Evolutionary conservation across 345 rosid species (phyloP).

Genomic region (Raphanus sativus): DNA sequence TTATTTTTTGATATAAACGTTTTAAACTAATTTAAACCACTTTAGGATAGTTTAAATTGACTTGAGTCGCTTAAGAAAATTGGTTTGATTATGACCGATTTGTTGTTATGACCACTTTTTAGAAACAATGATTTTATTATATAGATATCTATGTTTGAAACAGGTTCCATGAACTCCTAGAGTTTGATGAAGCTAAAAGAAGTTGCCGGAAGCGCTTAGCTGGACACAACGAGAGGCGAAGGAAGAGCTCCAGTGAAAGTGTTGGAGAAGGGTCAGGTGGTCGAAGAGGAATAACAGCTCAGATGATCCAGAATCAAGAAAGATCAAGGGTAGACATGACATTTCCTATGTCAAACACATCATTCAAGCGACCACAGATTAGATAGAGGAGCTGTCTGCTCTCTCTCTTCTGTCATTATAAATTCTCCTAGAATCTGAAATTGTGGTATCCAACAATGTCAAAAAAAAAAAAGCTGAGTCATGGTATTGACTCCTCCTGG

Average conservation of each 20-base stretch:
- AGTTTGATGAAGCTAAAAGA: slow-evolving; percentile 2
- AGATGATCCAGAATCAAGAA: slow-evolving; percentile 26
- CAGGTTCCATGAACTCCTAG: background rate
- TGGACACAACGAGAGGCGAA: slow-evolving; percentile 4
- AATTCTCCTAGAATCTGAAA: background rate
- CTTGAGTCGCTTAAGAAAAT: too few relatives aligned
- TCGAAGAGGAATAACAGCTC: background rate
- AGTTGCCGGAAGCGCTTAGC: background rate
- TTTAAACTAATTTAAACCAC: too few relatives aligned
- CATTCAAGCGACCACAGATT: slow-evolving; percentile 40
- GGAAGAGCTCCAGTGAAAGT: slow-evolving; percentile 4
- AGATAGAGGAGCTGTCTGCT: slow-evolving; percentile 51
- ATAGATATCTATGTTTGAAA: background rate
- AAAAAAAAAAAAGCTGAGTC: slow-evolving; percentile 2
- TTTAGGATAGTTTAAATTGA: too few relatives aligned
- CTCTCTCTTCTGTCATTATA: slow-evolving; percentile 85
- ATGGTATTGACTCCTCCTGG: slow-evolving; percentile 18
- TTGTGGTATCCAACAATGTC: slow-evolving; percentile 14
- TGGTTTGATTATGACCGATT: too few relatives aligned
- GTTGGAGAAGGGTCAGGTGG: background rate
- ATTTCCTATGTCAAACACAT: slow-evolving; percentile 37
- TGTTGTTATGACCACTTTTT: too few relatives aligned
- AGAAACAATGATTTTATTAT: too few relatives aligned
- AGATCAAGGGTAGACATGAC: slow-evolving; percentile 38
- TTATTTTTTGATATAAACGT: too few relatives aligned